Base-by-base conservation (phyloP, 371 early-diverging fungal species). In the Zychaea mexicana region DNA sequence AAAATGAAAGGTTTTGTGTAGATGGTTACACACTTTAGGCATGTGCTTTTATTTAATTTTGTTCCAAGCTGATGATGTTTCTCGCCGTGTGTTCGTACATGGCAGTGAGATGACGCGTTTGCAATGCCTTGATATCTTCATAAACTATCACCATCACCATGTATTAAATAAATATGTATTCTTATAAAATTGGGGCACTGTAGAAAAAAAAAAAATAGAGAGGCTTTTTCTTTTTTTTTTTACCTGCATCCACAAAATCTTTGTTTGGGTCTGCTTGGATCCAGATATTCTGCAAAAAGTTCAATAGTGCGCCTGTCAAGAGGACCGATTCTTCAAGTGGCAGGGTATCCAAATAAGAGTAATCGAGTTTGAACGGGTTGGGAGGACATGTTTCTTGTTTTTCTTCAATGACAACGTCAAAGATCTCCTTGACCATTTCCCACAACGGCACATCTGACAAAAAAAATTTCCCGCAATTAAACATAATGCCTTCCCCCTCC, bases 351-450 rank as follows among this genome's bases (percentile, higher is more conserved):
- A 89, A 82, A 59, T 82, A 87, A 6, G 67, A 68, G 55, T 83
- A 80, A 47, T 92, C 85, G 15, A 93, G 67, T 27, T 86, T 83
- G 68, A 93, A 92, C 5, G 93, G 93, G 68, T 93, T 93, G 21
- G 73, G 63, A 1, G 86, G 84, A 33, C 81, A 78, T 42, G 32
- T 24, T 21, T n/a, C n/a, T n/a, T n/a, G n/a, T n/a, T n/a, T n/a
- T n/a, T n/a, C n/a, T n/a, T 68, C 63, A 9, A 83, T 71, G n/a
- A 86, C 83, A 57, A 85, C 69, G 2, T 63, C 55, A 5, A 92
- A 66, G 15, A 93, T 81, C 73, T 93, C 93, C 17, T 84, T 86
- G 24, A 93, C 72, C n/a, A 93, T 88, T 61, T 93, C 90, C 90
- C 91, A 91, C 15, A 91, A 76, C 5, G 79, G 67, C 2, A 93